Evolutionary conservation across 169 alveolate genomes (phyloP).

Genomic region (Plasmodium knowlesi): DNA sequence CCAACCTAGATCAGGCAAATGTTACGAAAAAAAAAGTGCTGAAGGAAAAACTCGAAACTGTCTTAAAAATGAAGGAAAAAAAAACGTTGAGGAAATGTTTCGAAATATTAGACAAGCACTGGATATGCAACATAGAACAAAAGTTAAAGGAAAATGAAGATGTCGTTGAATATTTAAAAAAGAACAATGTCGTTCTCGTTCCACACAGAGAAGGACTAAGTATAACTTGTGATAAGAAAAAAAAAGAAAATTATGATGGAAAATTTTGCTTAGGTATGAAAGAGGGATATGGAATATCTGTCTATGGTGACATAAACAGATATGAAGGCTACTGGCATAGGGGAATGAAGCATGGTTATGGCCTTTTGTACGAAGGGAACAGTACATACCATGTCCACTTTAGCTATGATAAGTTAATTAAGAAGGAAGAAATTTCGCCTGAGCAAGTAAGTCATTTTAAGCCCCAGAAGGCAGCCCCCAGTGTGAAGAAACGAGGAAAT

Average conservation of each 20-base stretch:
- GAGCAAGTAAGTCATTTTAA: constrained; percentile 38
- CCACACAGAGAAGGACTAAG: constrained; percentile 74
- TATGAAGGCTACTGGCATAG: constrained; percentile 71
- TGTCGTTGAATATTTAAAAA: constrained; percentile 51
- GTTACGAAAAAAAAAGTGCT: neutral
- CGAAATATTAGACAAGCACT: constrained; percentile 35
- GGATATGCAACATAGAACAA: constrained; percentile 52
- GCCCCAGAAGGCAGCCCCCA: constrained; percentile 19
- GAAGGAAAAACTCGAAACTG: constrained; percentile 33
- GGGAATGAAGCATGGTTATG: constrained; percentile 75
- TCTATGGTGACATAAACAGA: constrained; percentile 56
- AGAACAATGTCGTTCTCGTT: constrained; percentile 26
- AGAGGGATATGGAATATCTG: constrained; percentile 71
- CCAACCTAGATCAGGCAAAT: neutral
- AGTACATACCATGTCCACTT: constrained; percentile 52
- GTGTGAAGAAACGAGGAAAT: neutral
- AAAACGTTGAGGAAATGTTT: constrained; percentile 30
- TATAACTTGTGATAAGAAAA: constrained; percentile 33
- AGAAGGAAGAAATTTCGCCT: constrained; percentile 39
- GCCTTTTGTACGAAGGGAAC: constrained; percentile 69
- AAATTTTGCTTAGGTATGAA: constrained; percentile 68
- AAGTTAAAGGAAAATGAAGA: constrained; percentile 37
- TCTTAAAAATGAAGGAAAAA: constrained; percentile 19
- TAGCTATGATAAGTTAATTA: constrained; percentile 66
- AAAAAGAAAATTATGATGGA: constrained; percentile 72